A percentile compares a stretch with the other conserved stretches of the same genome.
Conservation (phyloP, 768 basidiomycete species). For the Leccinum sublutescens region DNA sequence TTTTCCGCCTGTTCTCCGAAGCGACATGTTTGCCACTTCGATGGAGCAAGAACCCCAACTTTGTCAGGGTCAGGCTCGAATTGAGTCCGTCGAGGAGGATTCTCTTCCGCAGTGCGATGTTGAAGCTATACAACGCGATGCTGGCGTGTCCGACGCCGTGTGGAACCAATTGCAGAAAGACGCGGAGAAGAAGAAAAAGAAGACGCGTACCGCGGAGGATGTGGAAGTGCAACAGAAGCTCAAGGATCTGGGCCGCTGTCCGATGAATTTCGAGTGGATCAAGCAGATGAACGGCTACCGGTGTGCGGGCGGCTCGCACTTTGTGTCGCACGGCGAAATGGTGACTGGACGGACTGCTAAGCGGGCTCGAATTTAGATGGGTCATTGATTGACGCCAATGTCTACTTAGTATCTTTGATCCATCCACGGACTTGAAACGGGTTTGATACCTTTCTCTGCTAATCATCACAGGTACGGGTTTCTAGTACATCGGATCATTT, state of each 20-base stretch:
- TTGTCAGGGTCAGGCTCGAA: neutral
- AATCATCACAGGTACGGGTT: too few species aligned
- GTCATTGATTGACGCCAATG: too few species aligned
- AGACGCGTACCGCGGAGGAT: neutral
- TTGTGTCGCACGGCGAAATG: neutral
- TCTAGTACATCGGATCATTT: too few species aligned
- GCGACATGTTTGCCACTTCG: neutral
- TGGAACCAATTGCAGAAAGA: neutral
- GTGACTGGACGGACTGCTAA: neutral
- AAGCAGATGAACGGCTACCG: neutral
- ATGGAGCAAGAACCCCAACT: neutral
- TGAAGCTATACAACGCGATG: neutral
- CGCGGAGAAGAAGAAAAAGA: neutral
- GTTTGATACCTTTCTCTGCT: too few species aligned
- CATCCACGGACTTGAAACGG: too few species aligned
- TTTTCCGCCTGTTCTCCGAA: neutral
- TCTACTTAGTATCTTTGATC: too few species aligned
- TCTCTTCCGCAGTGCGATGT: neutral
- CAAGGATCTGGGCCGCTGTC: neutral
- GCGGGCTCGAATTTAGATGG: too few species aligned
- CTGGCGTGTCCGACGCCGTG: neutral
- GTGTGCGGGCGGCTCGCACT: neutral
- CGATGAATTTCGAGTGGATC: neutral
- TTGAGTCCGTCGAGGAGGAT: neutral
- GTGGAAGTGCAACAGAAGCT: neutral